These are phyloP conservation scores for Wickerhamomyces tratensis DNA, from an alignment of 805 yeast species.

Conservation along the genomic window DNA sequence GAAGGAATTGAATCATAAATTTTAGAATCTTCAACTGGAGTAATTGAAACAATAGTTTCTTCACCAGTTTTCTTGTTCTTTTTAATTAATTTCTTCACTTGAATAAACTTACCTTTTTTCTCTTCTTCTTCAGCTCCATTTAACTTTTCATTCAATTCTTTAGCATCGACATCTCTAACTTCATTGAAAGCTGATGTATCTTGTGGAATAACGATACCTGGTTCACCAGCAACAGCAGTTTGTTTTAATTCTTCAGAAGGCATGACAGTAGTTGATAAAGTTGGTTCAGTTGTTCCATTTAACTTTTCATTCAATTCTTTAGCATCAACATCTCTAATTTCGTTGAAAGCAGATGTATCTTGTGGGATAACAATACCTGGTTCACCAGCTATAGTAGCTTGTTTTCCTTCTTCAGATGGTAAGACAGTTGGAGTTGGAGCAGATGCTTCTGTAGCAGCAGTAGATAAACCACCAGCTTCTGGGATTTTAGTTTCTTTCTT, in stretches of 20 bases:
- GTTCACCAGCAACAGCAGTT: slow-evolving; percentile 43
- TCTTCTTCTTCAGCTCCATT: slow-evolving; percentile 11
- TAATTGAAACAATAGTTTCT: slow-evolving; percentile 24
- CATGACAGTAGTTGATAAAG: slow-evolving; percentile 30
- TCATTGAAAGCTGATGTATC: slow-evolving; percentile 59
- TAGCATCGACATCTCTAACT: slow-evolving; percentile 45
- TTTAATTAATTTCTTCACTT: slow-evolving; percentile 28
- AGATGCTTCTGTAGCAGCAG: slow-evolving; percentile 10
- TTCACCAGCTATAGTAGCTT: slow-evolving; percentile 41
- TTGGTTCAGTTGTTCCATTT: slow-evolving; percentile 3
- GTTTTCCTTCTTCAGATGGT: slow-evolving; percentile 31
- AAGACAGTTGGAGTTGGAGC: slow-evolving; percentile 25
- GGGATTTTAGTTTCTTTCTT: slow-evolving; percentile 23
- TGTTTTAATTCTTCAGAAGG: slow-evolving; percentile 34
- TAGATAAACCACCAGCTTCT: slow-evolving; percentile 36
- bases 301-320: slow-evolving; percentile 32
- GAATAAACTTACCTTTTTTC: slow-evolving; percentile 18
- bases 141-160: slow-evolving; percentile 42
- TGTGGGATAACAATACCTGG: slow-evolving; percentile 64
- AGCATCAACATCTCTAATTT: slow-evolving; percentile 38
- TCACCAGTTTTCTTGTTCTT: slow-evolving; percentile 32
- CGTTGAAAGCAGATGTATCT: slow-evolving; percentile 45
- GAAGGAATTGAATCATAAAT: slow-evolving; percentile 4
- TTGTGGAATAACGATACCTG: slow-evolving; percentile 58
- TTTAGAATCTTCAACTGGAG: slow-evolving; percentile 14